A percentile compares a stretch with the other conserved stretches of the same genome.
These are phyloP conservation scores for Fusarium nanum DNA, from an alignment of 2,329 filamentous ascomycete genomes.

Conservation along the genomic window DNA sequence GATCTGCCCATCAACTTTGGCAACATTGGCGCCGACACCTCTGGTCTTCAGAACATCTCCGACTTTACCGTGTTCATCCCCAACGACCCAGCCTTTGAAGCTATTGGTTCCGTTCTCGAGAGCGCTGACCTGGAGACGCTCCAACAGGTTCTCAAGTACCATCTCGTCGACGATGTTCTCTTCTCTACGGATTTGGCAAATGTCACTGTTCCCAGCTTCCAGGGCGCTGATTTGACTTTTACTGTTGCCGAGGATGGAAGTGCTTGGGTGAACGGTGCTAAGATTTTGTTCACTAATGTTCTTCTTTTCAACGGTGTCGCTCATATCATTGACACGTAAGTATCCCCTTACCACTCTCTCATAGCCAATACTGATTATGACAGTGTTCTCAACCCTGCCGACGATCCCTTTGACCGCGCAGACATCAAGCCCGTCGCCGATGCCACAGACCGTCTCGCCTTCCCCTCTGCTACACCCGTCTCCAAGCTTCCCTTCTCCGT, in stretches of 20 bases:
- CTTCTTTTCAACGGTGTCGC: slow-evolving; percentile 51
- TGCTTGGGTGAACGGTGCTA: slow-evolving; percentile 49
- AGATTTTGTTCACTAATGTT: slow-evolving; percentile 48
- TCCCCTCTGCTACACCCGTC: slow-evolving; percentile 42
- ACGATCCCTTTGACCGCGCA: slow-evolving; percentile 41
- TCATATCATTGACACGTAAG: slow-evolving; percentile 49
- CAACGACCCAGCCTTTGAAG: slow-evolving; percentile 45
- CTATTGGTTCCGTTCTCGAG: slow-evolving; percentile 47
- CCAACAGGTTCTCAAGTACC: slow-evolving; percentile 47
- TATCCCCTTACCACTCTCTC: not conserved
- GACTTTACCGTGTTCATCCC: slow-evolving; percentile 50
- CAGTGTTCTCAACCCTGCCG: slow-evolving; percentile 45
- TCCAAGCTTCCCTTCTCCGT: slow-evolving; percentile 45
- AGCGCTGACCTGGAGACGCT: slow-evolving; percentile 41
- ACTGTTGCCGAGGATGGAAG: slow-evolving; percentile 48
- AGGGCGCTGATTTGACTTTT: slow-evolving; percentile 44
- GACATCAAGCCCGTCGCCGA: slow-evolving; percentile 39
- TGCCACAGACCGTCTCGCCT: slow-evolving; percentile 45
- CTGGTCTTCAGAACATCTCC: slow-evolving; percentile 44
- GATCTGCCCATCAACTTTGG: slow-evolving; percentile 45
- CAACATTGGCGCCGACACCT: slow-evolving; percentile 31
- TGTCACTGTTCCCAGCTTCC: slow-evolving; percentile 41
- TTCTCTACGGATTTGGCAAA: slow-evolving; percentile 48
- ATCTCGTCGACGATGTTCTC: slow-evolving; percentile 49
- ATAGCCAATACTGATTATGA: not conserved